Evolutionary conservation across 2,329 filamentous ascomycete genomes (phyloP).

Genomic region (Karstenula rhodostoma): DNA sequence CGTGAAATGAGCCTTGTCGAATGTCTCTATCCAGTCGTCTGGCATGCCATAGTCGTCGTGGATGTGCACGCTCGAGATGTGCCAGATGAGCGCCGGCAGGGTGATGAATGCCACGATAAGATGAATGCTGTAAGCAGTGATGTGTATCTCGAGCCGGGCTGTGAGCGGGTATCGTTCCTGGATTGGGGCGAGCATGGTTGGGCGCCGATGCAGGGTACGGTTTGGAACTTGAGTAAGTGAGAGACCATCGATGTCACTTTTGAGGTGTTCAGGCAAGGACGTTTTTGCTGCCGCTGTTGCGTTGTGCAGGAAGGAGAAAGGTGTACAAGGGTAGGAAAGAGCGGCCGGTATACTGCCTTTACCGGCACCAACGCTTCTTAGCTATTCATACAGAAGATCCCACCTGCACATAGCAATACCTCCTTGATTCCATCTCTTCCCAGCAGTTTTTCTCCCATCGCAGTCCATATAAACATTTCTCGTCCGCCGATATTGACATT

Average conservation of each 20-base stretch:
- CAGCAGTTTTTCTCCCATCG: not conserved
- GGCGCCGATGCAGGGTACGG: not conserved
- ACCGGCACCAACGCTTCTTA: not conserved
- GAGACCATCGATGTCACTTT: not conserved
- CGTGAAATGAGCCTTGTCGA: conserved; percentile 17
- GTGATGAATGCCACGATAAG: conserved; percentile 26
- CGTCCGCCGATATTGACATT: not conserved
- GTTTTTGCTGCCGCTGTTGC: not conserved
- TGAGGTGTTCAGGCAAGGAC: not conserved
- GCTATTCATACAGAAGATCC: conserved; percentile 1
- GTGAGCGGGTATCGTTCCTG: not conserved
- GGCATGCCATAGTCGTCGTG: conserved; percentile 30
- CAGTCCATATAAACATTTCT: not conserved
- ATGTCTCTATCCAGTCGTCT: conserved; percentile 17
- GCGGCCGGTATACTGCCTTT: not conserved
- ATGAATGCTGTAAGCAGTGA: conserved; percentile 18
- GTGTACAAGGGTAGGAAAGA: not conserved
- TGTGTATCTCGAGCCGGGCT: conserved; percentile 12
- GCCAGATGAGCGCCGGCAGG: conserved; percentile 32
- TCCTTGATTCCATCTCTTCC: not conserved
- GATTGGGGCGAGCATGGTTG: not conserved
- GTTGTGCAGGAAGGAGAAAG: not conserved
- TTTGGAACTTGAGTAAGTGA: not conserved
- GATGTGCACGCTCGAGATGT: conserved; percentile 25
- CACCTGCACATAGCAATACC: not conserved